These are phyloP conservation scores for Zygoascus tannicola DNA, from an alignment of 805 yeast genomes.

Conservation along the genomic window DNA sequence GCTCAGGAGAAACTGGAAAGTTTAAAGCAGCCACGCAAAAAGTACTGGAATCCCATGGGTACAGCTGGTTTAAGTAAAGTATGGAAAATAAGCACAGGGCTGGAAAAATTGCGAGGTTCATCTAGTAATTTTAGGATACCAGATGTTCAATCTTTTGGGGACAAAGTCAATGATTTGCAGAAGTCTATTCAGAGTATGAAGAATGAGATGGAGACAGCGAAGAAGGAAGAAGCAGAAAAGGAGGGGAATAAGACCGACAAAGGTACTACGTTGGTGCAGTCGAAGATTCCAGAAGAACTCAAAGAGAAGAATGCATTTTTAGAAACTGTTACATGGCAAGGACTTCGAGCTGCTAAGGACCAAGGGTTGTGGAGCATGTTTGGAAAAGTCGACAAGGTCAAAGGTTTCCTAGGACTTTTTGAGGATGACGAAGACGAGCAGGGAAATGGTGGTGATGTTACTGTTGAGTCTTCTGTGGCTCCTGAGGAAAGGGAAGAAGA, in stretches of 20 bases:
- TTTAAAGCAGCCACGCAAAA: slow-evolving; percentile 15
- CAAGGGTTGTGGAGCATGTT: slow-evolving; percentile 31
- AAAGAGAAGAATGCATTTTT: background rate
- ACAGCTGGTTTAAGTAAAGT: slow-evolving; percentile 25
- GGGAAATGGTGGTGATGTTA: slow-evolving; percentile 3
- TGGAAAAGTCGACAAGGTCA: slow-evolving; percentile 27
- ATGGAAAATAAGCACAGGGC: slow-evolving; percentile 36
- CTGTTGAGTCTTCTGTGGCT: slow-evolving; percentile 5
- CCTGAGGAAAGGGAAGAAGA: slow-evolving; percentile 16
- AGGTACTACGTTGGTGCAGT: slow-evolving; percentile 3
- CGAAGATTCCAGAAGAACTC: background rate
- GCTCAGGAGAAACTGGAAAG: slow-evolving; percentile 4
- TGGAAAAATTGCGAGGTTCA: slow-evolving; percentile 24
- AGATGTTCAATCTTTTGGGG: slow-evolving; percentile 16
- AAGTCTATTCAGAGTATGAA: background rate
- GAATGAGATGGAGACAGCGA: background rate
- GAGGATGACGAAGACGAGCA: slow-evolving; percentile 9
- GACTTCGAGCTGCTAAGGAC: slow-evolving; percentile 33
- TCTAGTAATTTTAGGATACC: slow-evolving; percentile 17
- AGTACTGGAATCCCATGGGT: slow-evolving; percentile 25
- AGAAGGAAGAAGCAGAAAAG: slow-evolving; percentile 2
- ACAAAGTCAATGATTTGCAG: slow-evolving; percentile 6
- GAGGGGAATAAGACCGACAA: slow-evolving; percentile 11
- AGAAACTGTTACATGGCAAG: slow-evolving; percentile 34
- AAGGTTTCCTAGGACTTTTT: slow-evolving; percentile 35